Base-by-base conservation (phyloP, 352 stramenopile genomes). In the Elongisporangium anandrum region DNA sequence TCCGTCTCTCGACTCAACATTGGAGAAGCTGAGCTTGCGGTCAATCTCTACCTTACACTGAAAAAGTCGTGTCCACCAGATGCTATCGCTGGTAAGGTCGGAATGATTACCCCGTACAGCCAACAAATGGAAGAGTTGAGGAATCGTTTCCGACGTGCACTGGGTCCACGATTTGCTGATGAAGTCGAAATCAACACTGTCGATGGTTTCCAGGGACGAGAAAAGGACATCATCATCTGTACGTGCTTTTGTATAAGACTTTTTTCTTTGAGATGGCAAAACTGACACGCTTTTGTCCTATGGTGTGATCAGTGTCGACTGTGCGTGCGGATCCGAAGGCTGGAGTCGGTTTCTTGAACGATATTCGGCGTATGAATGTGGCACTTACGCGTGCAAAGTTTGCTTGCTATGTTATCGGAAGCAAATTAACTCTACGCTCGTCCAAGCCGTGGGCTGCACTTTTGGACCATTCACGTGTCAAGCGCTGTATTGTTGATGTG, bases 151-250 rank as follows among this genome's bases (percentile, higher is more conserved):
- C 69, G 68, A 2, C 65, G 64, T 17, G 64, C 69, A 12, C 68
- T 93, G 15, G 85, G 81, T n/a, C 77, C 92, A 13, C 75, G 71
- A 4, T 95, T 76, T 49, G 75, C 90, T 23, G 67, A 84, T 65
- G 87, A 95, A 51, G 81, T 97, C 2, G 91, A 97, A 69, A 90
- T 97, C 70, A 97, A 96, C 61, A 97, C 89, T 3, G 90, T 97
- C 39, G 91, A 97, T 48, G 92, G 90, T 4, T 97, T 97, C 54
- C 91, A 97, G 66, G 91, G 88, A n/a, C 78, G 87, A 41, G 87
- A 96, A 48, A 96, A 96, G 66, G 88, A 96, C 58, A 93, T 96
- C 61, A 96, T 96, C 66, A 95, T 96, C 56, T 60, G 86, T 95
- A 81, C 47, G 80, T 88, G 23, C 52, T 24, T 1, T 56, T 54